Conservation (phyloP, 768 basidiomycete genomes). For the Phlebiopsis gigantea region DNA sequence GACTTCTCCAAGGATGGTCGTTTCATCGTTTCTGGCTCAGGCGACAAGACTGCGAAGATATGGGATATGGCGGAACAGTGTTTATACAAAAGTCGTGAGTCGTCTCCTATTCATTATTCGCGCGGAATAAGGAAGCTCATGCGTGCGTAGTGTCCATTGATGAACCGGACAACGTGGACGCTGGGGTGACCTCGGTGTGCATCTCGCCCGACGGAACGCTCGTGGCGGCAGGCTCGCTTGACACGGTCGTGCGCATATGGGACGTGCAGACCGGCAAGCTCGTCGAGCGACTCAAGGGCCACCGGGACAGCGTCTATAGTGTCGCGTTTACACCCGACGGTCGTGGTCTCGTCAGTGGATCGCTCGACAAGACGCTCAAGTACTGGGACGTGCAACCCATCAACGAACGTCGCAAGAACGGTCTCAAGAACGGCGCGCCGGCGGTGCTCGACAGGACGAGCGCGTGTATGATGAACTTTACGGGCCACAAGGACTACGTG, state of each 20-base stretch:
- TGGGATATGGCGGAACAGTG: constrained; percentile 51
- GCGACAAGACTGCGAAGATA: constrained; percentile 60
- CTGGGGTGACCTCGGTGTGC: constrained; percentile 56
- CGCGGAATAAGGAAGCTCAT: background rate
- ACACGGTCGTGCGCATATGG: constrained; percentile 69
- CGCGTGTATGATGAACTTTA: constrained; percentile 76
- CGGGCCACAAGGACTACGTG: constrained; percentile 87
- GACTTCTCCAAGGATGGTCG: constrained; percentile 87
- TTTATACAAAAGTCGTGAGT: constrained; percentile 18
- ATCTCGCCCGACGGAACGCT: constrained; percentile 55
- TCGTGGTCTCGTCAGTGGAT: constrained; percentile 82
- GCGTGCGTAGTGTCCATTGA: constrained; percentile 33
- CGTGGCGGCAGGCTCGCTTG: constrained; percentile 55
- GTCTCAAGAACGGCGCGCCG: constrained; percentile 12
- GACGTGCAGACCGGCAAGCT: constrained; percentile 54
- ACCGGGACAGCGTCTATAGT: constrained; percentile 59
- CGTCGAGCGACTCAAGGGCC: constrained; percentile 52
- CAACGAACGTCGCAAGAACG: constrained; percentile 16
- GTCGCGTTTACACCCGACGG: constrained; percentile 93
- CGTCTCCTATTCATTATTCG: background rate
- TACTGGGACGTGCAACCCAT: constrained; percentile 51
- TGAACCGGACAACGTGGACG: constrained; percentile 47
- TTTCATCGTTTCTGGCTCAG: constrained; percentile 85
- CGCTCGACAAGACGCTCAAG: constrained; percentile 61
- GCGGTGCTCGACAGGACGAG: constrained; percentile 41